Evolutionary conservation across 2,329 filamentous ascomycete genomes (phyloP).

Genomic region (Teratosphaeria epicoccoides): DNA sequence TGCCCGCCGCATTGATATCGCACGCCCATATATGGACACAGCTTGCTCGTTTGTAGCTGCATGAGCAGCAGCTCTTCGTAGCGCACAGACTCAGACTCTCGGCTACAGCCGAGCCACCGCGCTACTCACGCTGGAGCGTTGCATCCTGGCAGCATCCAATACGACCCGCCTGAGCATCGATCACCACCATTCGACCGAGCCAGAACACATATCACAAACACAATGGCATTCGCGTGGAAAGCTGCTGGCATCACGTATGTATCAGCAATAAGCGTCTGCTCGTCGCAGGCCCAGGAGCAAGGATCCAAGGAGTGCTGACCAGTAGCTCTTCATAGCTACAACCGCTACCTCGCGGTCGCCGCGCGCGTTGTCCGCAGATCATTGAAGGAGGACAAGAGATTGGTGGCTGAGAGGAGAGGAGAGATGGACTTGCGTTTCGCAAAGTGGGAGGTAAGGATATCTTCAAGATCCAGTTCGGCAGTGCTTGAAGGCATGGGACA

Average conservation of each 20-base stretch:
- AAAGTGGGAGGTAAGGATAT: constrained; percentile 80
- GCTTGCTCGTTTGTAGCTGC: no score
- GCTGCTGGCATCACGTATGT: constrained; percentile 89
- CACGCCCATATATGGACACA: no score
- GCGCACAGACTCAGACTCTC: background rate
- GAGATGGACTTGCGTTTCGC: constrained; percentile 81
- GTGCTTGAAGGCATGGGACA: no score
- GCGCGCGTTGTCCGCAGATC: constrained; percentile 91
- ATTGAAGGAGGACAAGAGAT: constrained; percentile 88
- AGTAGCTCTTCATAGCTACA: constrained; percentile 61
- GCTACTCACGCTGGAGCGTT: no score
- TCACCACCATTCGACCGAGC: constrained; percentile 3
- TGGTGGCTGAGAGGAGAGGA: constrained; percentile 78
- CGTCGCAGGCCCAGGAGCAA: background rate
- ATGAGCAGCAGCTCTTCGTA: no score
- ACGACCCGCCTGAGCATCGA: constrained; percentile 1
- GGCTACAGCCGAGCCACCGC: background rate
- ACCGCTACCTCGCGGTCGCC: constrained; percentile 96
- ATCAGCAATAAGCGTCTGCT: background rate
- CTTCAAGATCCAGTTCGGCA: no score
- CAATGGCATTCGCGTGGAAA: constrained; percentile 98
- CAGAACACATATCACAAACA: constrained; percentile 34
- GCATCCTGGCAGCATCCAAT: no score
- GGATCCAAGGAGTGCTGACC: constrained; percentile 7
- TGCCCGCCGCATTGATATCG: no score